These are phyloP conservation scores for Euphorbia corollata DNA, from an alignment of 441 rosid species.

Conservation along the genomic window DNA sequence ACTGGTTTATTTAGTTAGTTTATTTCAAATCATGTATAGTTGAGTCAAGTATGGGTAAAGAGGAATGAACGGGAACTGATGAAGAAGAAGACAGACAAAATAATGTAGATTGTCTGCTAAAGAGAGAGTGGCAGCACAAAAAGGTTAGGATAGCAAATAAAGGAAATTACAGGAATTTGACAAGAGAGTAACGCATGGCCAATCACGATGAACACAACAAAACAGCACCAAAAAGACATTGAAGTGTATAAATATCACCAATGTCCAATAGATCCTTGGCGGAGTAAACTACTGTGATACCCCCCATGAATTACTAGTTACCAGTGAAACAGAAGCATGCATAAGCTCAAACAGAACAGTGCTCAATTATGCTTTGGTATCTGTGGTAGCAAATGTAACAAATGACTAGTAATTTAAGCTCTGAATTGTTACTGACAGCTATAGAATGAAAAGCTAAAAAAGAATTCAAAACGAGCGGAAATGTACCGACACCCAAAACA, in stretches of 20 bases:
- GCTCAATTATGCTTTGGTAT: not conserved
- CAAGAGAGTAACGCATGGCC: not conserved
- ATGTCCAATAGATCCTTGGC: not conserved
- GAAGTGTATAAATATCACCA: not conserved
- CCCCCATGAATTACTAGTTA: not conserved
- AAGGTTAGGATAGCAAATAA: not conserved
- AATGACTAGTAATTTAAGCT: not conserved
- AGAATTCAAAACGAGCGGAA: not conserved
- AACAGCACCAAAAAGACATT: not conserved
- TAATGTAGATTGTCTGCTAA: not conserved
- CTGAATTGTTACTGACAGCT: not conserved
- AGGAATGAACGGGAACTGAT: too few relatives aligned
- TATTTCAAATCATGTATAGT: not conserved
- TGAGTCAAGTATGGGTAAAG: not conserved
- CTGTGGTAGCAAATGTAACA: not conserved
- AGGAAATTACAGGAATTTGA: not conserved
- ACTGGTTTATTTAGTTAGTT: not conserved
- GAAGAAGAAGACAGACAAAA: too few relatives aligned
- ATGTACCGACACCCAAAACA: not conserved
- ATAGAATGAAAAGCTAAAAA: not conserved
- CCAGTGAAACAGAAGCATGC: not conserved
- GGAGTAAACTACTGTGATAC: not conserved
- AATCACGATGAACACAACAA: not conserved
- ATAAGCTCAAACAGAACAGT: not conserved
- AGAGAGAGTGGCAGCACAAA: not conserved